Evolutionary conservation across 345 rosid genomes (phyloP).

Genomic region (Hibiscus trionum): DNA sequence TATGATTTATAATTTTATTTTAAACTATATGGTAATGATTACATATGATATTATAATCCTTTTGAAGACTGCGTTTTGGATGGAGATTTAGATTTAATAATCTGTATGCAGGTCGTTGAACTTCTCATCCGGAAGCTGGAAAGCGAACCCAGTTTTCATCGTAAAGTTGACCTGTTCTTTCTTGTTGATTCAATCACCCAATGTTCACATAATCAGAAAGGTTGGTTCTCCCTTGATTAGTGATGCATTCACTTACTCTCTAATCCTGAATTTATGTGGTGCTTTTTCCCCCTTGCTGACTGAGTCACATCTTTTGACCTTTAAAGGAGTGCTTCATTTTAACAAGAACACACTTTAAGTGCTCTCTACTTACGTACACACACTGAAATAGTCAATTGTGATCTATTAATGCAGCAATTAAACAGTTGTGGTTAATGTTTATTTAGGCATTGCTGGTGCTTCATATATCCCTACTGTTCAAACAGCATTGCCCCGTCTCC

Average conservation of each 20-base stretch:
- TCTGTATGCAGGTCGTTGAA: constrained; percentile 70
- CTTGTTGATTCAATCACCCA: constrained; percentile 95
- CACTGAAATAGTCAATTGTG: neutral
- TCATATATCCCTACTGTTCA: constrained; percentile 78
- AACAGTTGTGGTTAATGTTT: constrained; percentile 3
- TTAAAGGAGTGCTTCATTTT: neutral
- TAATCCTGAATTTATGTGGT: neutral
- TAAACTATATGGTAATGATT: neutral
- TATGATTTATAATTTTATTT: neutral
- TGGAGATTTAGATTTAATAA: neutral
- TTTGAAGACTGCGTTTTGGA: constrained; percentile 3
- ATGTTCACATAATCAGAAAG: constrained; percentile 88
- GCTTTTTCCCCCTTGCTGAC: neutral
- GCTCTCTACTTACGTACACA: neutral
- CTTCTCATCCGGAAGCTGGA: constrained; percentile 83
- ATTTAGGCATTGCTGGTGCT: constrained; percentile 74
- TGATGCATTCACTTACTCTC: neutral
- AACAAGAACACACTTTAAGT: neutral
- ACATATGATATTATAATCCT: neutral
- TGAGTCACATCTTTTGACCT: neutral
- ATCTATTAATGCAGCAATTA: neutral
- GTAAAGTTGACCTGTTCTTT: constrained; percentile 88
- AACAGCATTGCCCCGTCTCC: constrained; percentile 88
- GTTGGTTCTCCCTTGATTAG: constrained; percentile 20
- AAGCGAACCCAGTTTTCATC: constrained; percentile 69